Percentiles rank a stretch among this genome's conserved stretches.
phyloP scores from a whole-genome alignment of 768 basidiomycete genomes.

The Rubroboletus pulcherrimus region DNA sequence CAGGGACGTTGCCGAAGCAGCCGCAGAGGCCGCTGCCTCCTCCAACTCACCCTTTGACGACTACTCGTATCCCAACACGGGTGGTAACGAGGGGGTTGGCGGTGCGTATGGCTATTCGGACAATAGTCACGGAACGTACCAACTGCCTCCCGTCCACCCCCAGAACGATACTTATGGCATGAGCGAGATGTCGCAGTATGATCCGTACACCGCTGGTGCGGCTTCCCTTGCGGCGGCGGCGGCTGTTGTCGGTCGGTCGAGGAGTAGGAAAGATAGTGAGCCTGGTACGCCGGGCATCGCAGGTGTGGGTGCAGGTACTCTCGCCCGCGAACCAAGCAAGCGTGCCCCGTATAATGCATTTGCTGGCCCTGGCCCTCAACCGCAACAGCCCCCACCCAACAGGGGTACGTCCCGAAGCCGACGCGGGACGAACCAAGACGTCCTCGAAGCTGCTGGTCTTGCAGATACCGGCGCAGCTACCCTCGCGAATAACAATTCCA shows the following conservation, averaged over 20 bases:
- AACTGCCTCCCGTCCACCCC: slow-evolving; percentile 41
- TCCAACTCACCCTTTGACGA: slow-evolving; percentile 53
- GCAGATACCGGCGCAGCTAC: slow-evolving; percentile 9
- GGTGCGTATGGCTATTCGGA: slow-evolving; percentile 42
- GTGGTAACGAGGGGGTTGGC: slow-evolving; percentile 14
- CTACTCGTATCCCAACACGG: slow-evolving; percentile 28
- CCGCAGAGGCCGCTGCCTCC: slow-evolving; percentile 55
- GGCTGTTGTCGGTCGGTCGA: slow-evolving; percentile 18
- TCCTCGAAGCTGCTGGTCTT: slow-evolving; percentile 28
- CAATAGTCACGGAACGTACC: slow-evolving; percentile 55
- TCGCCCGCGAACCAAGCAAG: slow-evolving; percentile 27
- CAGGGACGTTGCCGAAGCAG: slow-evolving; percentile 69
- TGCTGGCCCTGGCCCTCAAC: slow-evolving; percentile 29
- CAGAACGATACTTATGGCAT: slow-evolving; percentile 47
- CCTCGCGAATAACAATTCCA: background rate
- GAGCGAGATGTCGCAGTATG: slow-evolving; percentile 44
- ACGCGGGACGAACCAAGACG: slow-evolving; percentile 24
- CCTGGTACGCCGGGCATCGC: slow-evolving; percentile 40
- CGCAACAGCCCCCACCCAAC: slow-evolving; percentile 14
- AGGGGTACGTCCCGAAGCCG: slow-evolving; percentile 16
- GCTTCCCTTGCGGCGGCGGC: slow-evolving; percentile 23
- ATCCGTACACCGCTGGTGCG: slow-evolving; percentile 31
- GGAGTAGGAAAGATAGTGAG: slow-evolving; percentile 30
- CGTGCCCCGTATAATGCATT: slow-evolving; percentile 39
- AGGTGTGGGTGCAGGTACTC: slow-evolving; percentile 33